Percentiles rank a stretch among this genome's conserved stretches.
Evolutionary conservation across 148 eudicot genomes (phyloP).

Genomic region (Oxyria digyna): DNA sequence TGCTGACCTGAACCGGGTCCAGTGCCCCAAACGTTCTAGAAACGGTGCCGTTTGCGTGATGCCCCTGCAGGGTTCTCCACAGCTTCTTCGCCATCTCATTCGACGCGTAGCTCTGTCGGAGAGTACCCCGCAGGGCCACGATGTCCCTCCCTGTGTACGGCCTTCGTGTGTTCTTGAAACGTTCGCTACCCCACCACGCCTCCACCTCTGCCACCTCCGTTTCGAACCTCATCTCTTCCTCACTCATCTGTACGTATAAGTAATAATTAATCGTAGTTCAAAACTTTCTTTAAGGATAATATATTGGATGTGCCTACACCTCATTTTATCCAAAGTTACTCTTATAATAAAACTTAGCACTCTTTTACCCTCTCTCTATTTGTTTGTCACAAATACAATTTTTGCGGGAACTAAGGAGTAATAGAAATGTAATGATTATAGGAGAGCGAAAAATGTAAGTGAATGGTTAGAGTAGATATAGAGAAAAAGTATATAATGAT

Average conservation of each 20-base stretch:
- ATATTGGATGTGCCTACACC: too few relatives aligned
- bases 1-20: conserved; percentile 74
- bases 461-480: too few relatives aligned
- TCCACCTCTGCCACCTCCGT: conserved; percentile 76
- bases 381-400: too few relatives aligned
- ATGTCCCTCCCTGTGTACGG: conserved; percentile 62
- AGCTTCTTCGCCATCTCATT: conserved; percentile 65
- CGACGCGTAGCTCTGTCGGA: conserved; percentile 44
- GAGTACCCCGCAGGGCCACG: conserved; percentile 56
- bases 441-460: too few relatives aligned
- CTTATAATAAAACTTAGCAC: too few relatives aligned
- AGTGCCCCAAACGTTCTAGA: conserved; percentile 72
- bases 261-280: background rate
- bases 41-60: conserved; percentile 57
- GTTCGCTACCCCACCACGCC: conserved; percentile 74
- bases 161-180: conserved; percentile 53
- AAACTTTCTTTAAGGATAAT: background rate
- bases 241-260: conserved; percentile 29
- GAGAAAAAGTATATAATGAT: too few relatives aligned
- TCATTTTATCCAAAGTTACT: too few relatives aligned
- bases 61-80: conserved; percentile 56
- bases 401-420: too few relatives aligned
- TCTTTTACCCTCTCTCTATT: too few relatives aligned
- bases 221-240: conserved; percentile 65
- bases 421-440: too few relatives aligned